Conservation (phyloP, 148 eudicot genomes). For the Simmondsia chinensis region DNA sequence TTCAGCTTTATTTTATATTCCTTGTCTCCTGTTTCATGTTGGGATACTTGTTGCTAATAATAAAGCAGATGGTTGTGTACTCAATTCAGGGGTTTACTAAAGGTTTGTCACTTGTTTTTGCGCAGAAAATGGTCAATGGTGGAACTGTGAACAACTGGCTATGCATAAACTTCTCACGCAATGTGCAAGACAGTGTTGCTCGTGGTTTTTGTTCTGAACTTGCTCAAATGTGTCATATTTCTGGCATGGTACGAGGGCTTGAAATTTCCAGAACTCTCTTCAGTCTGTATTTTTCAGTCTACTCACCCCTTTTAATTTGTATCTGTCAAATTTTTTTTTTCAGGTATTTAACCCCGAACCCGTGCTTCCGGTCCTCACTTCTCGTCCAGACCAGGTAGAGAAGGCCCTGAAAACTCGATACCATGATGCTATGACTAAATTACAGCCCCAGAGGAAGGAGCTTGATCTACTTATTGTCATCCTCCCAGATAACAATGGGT, state of each 20-base stretch:
- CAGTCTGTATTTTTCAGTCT: neutral
- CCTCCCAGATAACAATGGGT: constrained; percentile 80
- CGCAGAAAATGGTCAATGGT: constrained; percentile 87
- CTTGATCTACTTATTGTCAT: constrained; percentile 63
- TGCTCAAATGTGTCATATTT: constrained; percentile 62
- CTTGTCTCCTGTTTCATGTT: too few species aligned
- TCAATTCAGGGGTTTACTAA: too few species aligned
- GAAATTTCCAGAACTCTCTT: too few species aligned
- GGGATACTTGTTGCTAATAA: too few species aligned
- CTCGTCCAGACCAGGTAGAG: constrained; percentile 72
- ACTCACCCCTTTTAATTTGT: neutral
- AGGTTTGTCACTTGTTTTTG: neutral
- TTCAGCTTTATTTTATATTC: too few species aligned
- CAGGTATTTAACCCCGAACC: constrained; percentile 56
- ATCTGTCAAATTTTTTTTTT: neutral
- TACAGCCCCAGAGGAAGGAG: constrained; percentile 36
- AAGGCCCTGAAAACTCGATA: constrained; percentile 45
- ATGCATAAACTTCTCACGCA: constrained; percentile 67
- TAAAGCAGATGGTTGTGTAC: too few species aligned
- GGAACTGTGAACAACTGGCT: constrained; percentile 61
- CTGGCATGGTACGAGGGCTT: constrained; percentile 61
- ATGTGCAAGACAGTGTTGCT: constrained; percentile 52
- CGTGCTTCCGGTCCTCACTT: constrained; percentile 33
- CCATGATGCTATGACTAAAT: constrained; percentile 51
- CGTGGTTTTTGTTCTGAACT: constrained; percentile 59